phyloP scores from a whole-genome alignment of 1,284 basidiomycete genomes.

The Porodaedalea pini region DNA sequence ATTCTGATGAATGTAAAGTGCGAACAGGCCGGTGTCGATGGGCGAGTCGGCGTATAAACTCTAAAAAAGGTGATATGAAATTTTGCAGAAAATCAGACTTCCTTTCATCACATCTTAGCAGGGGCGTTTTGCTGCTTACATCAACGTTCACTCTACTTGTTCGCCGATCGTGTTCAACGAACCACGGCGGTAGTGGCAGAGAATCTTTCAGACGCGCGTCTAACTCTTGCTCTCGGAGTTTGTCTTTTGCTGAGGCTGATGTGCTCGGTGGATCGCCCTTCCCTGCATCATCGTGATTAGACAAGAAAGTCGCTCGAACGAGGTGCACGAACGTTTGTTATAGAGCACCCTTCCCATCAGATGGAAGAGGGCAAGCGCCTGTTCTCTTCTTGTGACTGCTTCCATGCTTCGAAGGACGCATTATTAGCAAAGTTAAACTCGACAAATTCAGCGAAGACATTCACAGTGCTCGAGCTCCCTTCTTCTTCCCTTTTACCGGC shows the following conservation, averaged over 20 bases:
- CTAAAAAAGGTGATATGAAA: constrained; percentile 37
- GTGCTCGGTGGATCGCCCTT: constrained; percentile 62
- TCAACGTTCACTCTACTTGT: constrained; percentile 80
- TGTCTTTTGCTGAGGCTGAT: constrained; percentile 52
- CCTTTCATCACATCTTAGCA: background rate
- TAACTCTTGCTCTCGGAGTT: constrained; percentile 51
- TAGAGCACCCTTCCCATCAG: constrained; percentile 91
- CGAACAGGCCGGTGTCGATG: constrained; percentile 85
- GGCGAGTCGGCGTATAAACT: constrained; percentile 80
- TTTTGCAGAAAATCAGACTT: background rate
- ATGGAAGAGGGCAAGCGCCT: constrained; percentile 87
- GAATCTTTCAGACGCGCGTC: constrained; percentile 51
- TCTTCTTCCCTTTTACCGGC: constrained; percentile 25
- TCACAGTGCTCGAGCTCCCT: constrained; percentile 20
- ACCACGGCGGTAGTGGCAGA: constrained; percentile 47
- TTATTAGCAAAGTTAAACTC: background rate
- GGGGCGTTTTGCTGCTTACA: constrained; percentile 43
- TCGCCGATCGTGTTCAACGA: constrained; percentile 59
- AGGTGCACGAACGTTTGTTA: constrained; percentile 77
- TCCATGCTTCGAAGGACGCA: constrained; percentile 42
- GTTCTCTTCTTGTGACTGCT: constrained; percentile 76
- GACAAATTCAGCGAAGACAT: background rate
- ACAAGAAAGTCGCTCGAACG: background rate
- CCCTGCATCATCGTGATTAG: constrained; percentile 39
- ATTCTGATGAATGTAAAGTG: constrained; percentile 92